Percentiles rank a stretch among this genome's conserved stretches.
Conservation (phyloP, 169 alveolate genomes). For the Plasmodium chabaudi region DNA sequence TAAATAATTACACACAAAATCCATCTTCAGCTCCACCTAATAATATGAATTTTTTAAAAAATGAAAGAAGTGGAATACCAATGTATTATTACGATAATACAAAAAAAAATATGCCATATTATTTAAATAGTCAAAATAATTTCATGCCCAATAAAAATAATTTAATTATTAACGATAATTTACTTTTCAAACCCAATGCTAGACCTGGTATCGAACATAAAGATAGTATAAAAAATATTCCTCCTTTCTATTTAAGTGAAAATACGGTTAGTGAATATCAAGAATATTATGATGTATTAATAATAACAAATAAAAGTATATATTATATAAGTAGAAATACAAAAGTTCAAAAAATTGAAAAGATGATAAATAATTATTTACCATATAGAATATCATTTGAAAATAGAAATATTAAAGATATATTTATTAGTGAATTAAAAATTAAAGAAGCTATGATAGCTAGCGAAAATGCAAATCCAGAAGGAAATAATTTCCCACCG, state of each 20-base stretch:
- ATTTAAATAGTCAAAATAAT: background rate
- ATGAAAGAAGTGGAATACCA: background rate
- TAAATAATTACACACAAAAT: background rate
- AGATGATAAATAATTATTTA: constrained; percentile 58
- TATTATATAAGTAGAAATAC: constrained; percentile 68
- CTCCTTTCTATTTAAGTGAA: constrained; percentile 72
- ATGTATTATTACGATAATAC: background rate
- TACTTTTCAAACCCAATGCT: background rate
- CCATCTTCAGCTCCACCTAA: background rate
- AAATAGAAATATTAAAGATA: constrained; percentile 39
- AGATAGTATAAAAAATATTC: constrained; percentile 32
- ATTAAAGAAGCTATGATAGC: background rate
- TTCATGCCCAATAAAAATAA: background rate
- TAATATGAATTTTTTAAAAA: background rate
- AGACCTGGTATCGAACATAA: background rate
- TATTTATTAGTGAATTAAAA: constrained; percentile 9
- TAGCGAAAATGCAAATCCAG: background rate
- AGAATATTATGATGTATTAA: constrained; percentile 47
- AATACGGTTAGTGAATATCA: constrained; percentile 72
- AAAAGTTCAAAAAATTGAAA: constrained; percentile 40
- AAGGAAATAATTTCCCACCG: background rate
- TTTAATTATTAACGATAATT: background rate
- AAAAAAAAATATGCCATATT: background rate
- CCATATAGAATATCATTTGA: constrained; percentile 20
- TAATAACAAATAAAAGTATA: constrained; percentile 39